Conservation (phyloP, 75 land plant species). For the Pinus taeda region DNA sequence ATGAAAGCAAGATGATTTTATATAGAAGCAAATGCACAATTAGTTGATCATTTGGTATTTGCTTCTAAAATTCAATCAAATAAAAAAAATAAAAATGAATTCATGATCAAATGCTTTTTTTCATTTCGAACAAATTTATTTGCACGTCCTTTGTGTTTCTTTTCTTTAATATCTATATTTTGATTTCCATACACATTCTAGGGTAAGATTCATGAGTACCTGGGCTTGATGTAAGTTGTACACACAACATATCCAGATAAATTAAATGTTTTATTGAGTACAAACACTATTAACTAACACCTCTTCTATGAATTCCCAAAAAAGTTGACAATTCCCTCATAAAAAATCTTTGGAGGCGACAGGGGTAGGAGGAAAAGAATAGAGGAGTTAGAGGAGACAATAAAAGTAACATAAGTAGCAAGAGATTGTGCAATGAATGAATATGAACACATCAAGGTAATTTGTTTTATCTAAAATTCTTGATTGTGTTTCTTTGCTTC, state of each 20-base stretch:
- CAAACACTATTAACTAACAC: constrained; percentile 75
- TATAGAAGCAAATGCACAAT: constrained; percentile 71
- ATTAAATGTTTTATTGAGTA: constrained; percentile 72
- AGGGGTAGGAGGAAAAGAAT: constrained; percentile 62
- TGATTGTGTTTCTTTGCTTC: neutral
- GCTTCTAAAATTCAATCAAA: neutral
- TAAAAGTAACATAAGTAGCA: constrained; percentile 75
- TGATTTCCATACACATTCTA: constrained; percentile 1
- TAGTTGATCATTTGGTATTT: constrained; percentile 82
- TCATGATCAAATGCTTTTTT: neutral
- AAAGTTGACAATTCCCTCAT: constrained; percentile 73
- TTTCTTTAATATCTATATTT: neutral
- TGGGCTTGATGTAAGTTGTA: no score
- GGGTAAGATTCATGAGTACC: no score
- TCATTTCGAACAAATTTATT: neutral
- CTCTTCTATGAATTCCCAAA: constrained; percentile 58
- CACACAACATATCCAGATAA: no score
- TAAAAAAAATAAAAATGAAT: neutral
- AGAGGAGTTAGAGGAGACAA: no score
- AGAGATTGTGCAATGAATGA: constrained; percentile 62
- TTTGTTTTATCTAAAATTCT: constrained; percentile 5
- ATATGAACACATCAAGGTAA: constrained; percentile 91
- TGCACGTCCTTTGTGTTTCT: constrained; percentile 3
- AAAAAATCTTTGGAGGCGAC: constrained; percentile 86
- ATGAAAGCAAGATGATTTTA: constrained; percentile 88